Percentiles rank a stretch among this genome's conserved stretches.
These are phyloP conservation scores for Colletotrichum sp. DNA, from an alignment of 2,329 filamentous ascomycete genomes.

Conservation along the genomic window DNA sequence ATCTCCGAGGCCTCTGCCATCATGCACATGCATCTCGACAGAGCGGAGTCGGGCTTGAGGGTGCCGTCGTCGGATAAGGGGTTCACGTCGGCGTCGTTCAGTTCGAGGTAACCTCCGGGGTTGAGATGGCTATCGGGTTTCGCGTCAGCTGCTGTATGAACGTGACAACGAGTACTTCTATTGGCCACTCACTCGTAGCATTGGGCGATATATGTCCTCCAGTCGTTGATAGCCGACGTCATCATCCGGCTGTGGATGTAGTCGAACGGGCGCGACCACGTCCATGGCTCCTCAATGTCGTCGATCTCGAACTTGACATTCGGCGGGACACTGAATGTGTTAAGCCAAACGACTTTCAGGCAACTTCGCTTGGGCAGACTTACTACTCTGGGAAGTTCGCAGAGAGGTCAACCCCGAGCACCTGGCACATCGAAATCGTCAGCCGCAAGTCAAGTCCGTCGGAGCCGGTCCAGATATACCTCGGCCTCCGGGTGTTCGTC, in stretches of 20 bases:
- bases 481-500: slow-evolving; percentile 32
- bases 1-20: slow-evolving; percentile 37
- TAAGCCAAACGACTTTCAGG: background rate
- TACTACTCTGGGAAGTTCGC: slow-evolving; percentile 43
- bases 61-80: slow-evolving; percentile 40
- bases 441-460: background rate
- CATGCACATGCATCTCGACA: slow-evolving; percentile 35
- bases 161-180: background rate
- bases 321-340: slow-evolving; percentile 47
- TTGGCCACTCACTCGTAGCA: slow-evolving; percentile 38
- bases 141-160: background rate
- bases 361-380: background rate
- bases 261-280: slow-evolving; percentile 53
- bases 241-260: slow-evolving; percentile 59
- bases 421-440: slow-evolving; percentile 12
- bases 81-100: slow-evolving; percentile 14
- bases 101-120: slow-evolving; percentile 47
- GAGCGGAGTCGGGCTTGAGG: slow-evolving; percentile 36
- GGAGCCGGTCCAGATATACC: background rate
- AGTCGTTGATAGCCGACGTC: slow-evolving; percentile 54
- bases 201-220: slow-evolving; percentile 49
- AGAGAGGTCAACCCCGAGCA: slow-evolving; percentile 44
- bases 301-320: slow-evolving; percentile 62
- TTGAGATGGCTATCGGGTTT: slow-evolving; percentile 29
- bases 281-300: slow-evolving; percentile 59